Evolutionary conservation across 2,329 filamentous ascomycete species (phyloP), one percentile per base, ranked within the genome.

Genomic region (Aspergillus melleus): DNA sequence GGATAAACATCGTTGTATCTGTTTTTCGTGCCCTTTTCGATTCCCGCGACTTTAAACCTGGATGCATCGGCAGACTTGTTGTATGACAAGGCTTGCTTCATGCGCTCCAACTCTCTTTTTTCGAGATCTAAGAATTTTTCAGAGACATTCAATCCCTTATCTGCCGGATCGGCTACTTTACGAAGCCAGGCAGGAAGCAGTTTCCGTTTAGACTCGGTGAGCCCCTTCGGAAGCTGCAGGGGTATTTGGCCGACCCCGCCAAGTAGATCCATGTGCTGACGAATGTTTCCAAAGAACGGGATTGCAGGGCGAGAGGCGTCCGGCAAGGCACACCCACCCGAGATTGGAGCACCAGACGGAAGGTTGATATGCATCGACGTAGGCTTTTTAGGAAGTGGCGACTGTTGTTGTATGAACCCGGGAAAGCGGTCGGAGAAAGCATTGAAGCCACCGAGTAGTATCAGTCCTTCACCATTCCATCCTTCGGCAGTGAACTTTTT

Each of bases 1-100:
- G 95, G 95, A 77, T 96, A 88, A 58, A 98, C 97, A 67, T 97
- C 96, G 79, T 97, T 98, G 80, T 99, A 99, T 9, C 95, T 86
- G 69, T 99, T 99, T 80, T 98, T 98, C 19, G 84, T 87, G 8
- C 95, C 95, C 74, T 97, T 95, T 70, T 99, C 95, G 30, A 99
- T 90, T 8, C 95, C 95, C 0, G 91, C 95, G 54, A 99, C 87
- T 67, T 91, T 89, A 8, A 96, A 85, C 51, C 66, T 72, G 22
- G 77, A 70, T 0, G 75, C 66, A 1, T 83, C 83, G 66, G 85
- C 88, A 24, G 80, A 78, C 16, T 88, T 86, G 22, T 84, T 81
- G 9, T 82, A 83, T 32, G 86, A 86, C 26, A 91, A 77, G 6
- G 89, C 95, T 59, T 92, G 87, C 70, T 90, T 90, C 94, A 99